Percentiles rank a stretch among this genome's conserved stretches.
Evolutionary conservation across 1,284 basidiomycete species (phyloP).

Genomic region (Microbotryum violaceum): DNA sequence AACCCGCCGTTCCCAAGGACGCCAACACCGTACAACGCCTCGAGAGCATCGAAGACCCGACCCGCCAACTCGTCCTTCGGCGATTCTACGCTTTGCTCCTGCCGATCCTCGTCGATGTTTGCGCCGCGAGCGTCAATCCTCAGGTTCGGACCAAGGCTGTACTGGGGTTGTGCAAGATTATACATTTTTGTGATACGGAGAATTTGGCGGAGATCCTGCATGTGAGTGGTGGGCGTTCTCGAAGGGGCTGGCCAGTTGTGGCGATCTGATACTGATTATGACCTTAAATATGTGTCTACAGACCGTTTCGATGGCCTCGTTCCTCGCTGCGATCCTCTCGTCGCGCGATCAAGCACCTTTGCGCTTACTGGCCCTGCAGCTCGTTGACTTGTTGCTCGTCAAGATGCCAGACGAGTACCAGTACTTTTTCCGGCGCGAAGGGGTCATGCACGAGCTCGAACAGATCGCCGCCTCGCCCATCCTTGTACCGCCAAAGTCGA

Average conservation of each 20-base stretch:
- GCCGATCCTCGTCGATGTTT: constrained; percentile 88
- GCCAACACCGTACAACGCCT: constrained; percentile 41
- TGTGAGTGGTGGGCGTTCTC: constrained; percentile 46
- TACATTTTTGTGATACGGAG: constrained; percentile 72
- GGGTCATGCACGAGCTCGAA: constrained; percentile 87
- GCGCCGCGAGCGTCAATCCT: constrained; percentile 81
- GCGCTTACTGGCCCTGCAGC: constrained; percentile 76
- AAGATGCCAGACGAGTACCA: constrained; percentile 77
- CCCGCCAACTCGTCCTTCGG: constrained; percentile 49
- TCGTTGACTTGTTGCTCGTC: constrained; percentile 75
- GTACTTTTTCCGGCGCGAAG: constrained; percentile 80
- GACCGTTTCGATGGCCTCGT: constrained; percentile 83
- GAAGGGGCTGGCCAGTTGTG: not conserved
- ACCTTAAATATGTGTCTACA: constrained; percentile 37
- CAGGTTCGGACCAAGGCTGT: constrained; percentile 79
- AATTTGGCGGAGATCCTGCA: constrained; percentile 65
- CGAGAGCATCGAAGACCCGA: constrained; percentile 48
- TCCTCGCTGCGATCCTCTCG: constrained; percentile 83
- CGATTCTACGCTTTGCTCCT: constrained; percentile 76
- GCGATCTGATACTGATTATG: not conserved
- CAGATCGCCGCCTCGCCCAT: constrained; percentile 53
- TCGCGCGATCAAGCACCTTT: constrained; percentile 78
- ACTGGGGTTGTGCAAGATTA: constrained; percentile 75
- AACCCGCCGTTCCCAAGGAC: constrained; percentile 33
- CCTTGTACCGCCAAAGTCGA: constrained; percentile 48